phyloP scores from a whole-genome alignment of 1,284 basidiomycete genomes.

The Cystobasidiaceae sp. region DNA sequence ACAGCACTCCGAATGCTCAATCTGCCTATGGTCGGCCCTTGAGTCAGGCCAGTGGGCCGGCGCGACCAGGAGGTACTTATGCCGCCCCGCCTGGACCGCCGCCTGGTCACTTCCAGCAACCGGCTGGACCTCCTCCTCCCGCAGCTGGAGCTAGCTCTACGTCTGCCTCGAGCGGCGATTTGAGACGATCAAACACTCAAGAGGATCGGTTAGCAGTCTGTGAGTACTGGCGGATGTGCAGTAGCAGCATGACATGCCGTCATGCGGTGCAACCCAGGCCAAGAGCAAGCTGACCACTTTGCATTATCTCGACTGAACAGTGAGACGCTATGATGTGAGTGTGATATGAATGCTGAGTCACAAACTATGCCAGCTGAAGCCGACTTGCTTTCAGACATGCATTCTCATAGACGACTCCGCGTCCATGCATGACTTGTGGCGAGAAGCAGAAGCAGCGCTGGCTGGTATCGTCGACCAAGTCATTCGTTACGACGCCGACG shows the following conservation, averaged over 20 bases:
- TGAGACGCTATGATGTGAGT: constrained; percentile 22
- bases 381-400: constrained; percentile 37
- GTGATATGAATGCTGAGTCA: no score
- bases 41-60: background rate
- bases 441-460: constrained; percentile 37
- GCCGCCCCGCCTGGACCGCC: no score
- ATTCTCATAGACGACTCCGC: constrained; percentile 40
- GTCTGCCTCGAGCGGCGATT: background rate
- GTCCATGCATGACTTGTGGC: constrained; percentile 39
- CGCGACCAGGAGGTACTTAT: background rate
- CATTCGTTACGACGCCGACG: constrained; percentile 37
- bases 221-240: background rate
- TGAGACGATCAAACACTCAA: constrained; percentile 18
- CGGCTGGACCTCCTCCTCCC: background rate
- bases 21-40: constrained; percentile 3
- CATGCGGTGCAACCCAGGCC: no score
- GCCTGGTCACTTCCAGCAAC: no score
- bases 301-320: constrained; percentile 9
- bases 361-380: no score
- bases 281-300: no score
- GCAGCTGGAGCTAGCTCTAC: background rate
- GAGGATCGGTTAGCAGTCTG: constrained; percentile 27
- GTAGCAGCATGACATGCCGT: no score
- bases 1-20: background rate
- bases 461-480: constrained; percentile 38